Evolutionary conservation across 306 rosid species (phyloP).

Genomic region (Dryas alaskensis): DNA sequence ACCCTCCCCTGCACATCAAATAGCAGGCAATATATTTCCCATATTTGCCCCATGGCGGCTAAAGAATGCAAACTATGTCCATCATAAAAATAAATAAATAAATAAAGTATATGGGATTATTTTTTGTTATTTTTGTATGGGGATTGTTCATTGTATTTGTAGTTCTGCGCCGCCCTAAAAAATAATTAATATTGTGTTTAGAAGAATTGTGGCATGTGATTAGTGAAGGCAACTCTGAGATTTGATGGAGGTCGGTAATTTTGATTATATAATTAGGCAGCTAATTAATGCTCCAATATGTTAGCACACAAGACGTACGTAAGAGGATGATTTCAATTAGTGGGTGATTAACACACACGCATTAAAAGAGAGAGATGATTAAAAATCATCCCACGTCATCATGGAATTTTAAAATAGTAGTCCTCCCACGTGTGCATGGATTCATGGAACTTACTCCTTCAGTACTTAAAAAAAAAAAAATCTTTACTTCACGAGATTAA

Average conservation of each 20-base stretch:
- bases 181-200: background rate
- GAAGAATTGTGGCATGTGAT: background rate
- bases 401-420: background rate
- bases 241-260: background rate
- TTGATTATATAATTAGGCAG: background rate
- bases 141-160: background rate
- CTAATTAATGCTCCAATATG: constrained; percentile 1
- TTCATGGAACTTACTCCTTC: no score
- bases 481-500: background rate
- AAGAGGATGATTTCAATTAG: background rate
- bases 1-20: no score
- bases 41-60: no score
- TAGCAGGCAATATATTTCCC: no score
- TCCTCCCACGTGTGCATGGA: no score
- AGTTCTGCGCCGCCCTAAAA: background rate
- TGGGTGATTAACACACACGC: constrained; percentile 1
- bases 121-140: background rate
- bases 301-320: background rate
- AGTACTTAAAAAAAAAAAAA: background rate
- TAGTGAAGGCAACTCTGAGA: constrained; percentile 2
- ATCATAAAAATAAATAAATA: no score
- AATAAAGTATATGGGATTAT: no score
- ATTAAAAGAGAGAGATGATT: background rate
- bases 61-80: no score
- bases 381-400: background rate